Conservation (phyloP, 192 early-diverging fungal species). For the Backusella luteola region DNA sequence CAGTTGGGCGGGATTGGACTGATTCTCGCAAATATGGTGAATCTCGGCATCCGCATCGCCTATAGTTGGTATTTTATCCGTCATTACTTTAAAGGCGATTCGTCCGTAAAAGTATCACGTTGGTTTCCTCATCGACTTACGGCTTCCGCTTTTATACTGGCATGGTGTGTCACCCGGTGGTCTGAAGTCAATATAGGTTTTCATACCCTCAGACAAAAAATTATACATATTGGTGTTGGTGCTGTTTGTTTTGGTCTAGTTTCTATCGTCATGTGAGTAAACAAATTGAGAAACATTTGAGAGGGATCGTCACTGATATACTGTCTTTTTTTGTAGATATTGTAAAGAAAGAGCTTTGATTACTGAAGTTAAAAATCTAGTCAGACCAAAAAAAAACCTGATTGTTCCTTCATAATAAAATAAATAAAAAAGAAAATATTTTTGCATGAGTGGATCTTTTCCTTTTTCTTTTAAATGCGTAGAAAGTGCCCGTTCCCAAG, state of each 20-base stretch:
- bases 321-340: not conserved
- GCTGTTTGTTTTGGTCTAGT: conserved; percentile 38
- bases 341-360: conserved; percentile 27
- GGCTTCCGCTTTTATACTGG: conserved; percentile 42
- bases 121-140: conserved; percentile 46
- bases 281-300: not conserved
- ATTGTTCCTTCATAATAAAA: too few relatives aligned
- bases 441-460: not conserved
- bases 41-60: conserved; percentile 73
- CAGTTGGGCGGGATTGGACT: conserved; percentile 74
- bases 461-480: not conserved
- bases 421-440: conserved; percentile 4
- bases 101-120: conserved; percentile 29
- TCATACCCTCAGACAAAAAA: conserved; percentile 46
- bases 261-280: conserved; percentile 44
- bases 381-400: conserved; percentile 12
- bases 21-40: conserved; percentile 83
- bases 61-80: conserved; percentile 70
- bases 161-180: conserved; percentile 50
- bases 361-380: conserved; percentile 8
- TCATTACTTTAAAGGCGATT: conserved; percentile 51
- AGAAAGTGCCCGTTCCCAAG: not conserved
- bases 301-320: not conserved
- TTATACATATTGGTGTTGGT: conserved; percentile 58
- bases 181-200: conserved; percentile 60